A percentile compares a stretch with the other conserved stretches of the same genome.
Evolutionary conservation across 441 rosid species (phyloP).

Genomic region (Adansonia grandidieri): DNA sequence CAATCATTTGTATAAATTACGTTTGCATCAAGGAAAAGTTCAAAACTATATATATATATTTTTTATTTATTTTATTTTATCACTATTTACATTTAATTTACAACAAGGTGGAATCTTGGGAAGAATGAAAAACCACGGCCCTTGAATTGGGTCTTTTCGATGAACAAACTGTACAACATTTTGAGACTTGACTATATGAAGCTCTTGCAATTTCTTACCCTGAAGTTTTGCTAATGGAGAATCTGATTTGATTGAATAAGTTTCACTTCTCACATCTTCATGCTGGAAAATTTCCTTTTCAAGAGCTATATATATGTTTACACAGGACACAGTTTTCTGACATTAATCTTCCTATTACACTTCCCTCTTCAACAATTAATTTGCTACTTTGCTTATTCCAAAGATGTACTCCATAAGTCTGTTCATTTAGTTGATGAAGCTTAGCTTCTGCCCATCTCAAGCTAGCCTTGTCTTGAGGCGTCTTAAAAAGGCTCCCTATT

Average conservation of each 20-base stretch:
- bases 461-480: slow-evolving; percentile 36
- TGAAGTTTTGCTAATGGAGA: background rate
- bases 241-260: background rate
- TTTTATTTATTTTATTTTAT: background rate
- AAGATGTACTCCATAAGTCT: slow-evolving; percentile 56
- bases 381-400: slow-evolving; percentile 64
- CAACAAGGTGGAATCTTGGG: background rate
- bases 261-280: background rate
- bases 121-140: background rate
- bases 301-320: slow-evolving; percentile 37
- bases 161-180: background rate
- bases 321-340: slow-evolving; percentile 51
- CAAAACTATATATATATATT: background rate
- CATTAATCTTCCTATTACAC: slow-evolving; percentile 52
- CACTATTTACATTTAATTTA: background rate
- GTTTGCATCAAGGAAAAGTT: background rate
- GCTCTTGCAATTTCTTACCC: background rate
- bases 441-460: slow-evolving; percentile 43
- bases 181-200: background rate
- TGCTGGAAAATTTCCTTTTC: background rate
- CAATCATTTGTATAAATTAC: background rate
- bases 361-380: slow-evolving; percentile 49
- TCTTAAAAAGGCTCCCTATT: slow-evolving; percentile 50
- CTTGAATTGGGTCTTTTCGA: background rate
- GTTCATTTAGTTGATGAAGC: slow-evolving; percentile 40